Conservation (phyloP, 2,329 filamentous ascomycete genomes). For the Ambrosiella xylebori region DNA sequence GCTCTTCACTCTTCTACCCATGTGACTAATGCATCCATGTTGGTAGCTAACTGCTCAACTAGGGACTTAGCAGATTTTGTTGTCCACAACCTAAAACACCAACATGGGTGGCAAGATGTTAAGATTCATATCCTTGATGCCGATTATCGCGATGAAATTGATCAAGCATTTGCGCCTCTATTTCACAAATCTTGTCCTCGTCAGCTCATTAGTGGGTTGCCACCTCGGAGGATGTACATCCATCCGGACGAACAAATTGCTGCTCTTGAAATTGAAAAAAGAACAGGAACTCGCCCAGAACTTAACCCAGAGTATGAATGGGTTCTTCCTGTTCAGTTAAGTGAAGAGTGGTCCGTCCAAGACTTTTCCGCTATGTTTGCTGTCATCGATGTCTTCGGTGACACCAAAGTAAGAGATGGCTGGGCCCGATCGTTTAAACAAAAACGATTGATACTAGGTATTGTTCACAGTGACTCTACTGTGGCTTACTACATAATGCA, state of each 20-base stretch:
- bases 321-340: constrained; percentile 56
- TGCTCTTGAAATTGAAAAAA: constrained; percentile 43
- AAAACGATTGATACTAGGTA: constrained; percentile 59
- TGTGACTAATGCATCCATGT: background rate
- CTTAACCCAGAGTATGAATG: constrained; percentile 50
- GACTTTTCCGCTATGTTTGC: constrained; percentile 56
- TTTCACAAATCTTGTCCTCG: constrained; percentile 20
- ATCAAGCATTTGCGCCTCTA: constrained; percentile 1
- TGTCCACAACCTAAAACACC: constrained; percentile 52
- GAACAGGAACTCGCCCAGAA: constrained; percentile 26
- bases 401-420: constrained; percentile 17
- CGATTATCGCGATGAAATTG: background rate
- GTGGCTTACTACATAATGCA: constrained; percentile 74
- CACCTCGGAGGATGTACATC: constrained; percentile 55
- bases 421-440: constrained; percentile 30
- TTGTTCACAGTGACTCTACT: constrained; percentile 63
- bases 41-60: constrained; percentile 4
- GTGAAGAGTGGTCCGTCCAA: constrained; percentile 54
- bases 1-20: background rate
- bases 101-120: constrained; percentile 57
- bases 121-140: constrained; percentile 29
- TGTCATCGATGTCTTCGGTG: constrained; percentile 26
- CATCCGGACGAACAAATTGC: constrained; percentile 72
- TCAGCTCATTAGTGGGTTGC: constrained; percentile 53
- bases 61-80: constrained; percentile 28